Evolutionary conservation across 1,284 basidiomycete species (phyloP), one percentile per base, ranked within the genome.

Genomic region (Fistulinella staudtii): DNA sequence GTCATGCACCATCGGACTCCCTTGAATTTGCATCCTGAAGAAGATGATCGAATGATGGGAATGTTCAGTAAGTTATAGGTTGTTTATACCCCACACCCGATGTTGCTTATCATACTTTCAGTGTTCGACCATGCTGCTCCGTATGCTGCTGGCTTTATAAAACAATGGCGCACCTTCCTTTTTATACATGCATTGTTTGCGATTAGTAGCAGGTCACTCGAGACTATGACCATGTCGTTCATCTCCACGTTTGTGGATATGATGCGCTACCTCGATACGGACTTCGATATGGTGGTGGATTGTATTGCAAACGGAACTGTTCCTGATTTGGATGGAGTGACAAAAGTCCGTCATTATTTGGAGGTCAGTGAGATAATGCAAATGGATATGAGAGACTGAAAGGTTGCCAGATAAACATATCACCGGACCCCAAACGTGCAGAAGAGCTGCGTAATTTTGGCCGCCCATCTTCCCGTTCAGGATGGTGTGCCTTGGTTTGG

Each of bases 51-150:
- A 23, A 49, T 13, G 40, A 52, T 57, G 50, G 37, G 38, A 14
- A 49, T 44, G 30, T 55, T 55, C 33, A 8, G 57, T 57, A 56
- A n/a, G n/a, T n/a, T n/a, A n/a, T n/a, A n/a, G n/a, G n/a, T n/a
- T n/a, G n/a, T n/a, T n/a, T n/a, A n/a, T n/a, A n/a, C n/a, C n/a
- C n/a, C n/a, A n/a, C n/a, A n/a, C n/a, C n/a, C n/a, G n/a, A n/a
- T n/a, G n/a, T 18, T 38, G 40, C 43, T 35, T 31, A 14, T 17
- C n/a, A n/a, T 8, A 15, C 13, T 25, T 1, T 10, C 17, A 51
- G 33, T 35, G 1, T n/a, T 35, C 5, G 33, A 35, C 13, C 33
- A 35, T 35, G 20, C 33, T 10, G 33, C 33, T 9, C 33, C 33
- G 11, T 35, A 35, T n/a, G 33, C 33, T 13, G 18, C 33, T 1